A percentile compares a stretch with the other conserved stretches of the same genome.
Conservation (phyloP, 768 basidiomycete species). For the Suillus clintonianus region DNA sequence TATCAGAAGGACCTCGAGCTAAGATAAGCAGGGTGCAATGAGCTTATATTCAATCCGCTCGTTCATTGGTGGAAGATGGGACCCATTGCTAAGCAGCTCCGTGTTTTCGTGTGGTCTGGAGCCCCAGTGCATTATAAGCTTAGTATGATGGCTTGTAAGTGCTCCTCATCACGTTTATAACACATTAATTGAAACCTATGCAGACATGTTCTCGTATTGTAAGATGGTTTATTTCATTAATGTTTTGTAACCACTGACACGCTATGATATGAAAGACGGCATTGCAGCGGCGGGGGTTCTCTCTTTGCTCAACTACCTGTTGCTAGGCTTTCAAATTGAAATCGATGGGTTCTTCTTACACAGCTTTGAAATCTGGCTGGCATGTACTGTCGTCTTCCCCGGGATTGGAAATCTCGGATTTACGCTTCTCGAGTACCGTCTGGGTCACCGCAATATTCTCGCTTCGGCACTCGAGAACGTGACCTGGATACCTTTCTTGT, state of each 20-base stretch:
- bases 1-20: conserved; percentile 15
- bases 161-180: background rate
- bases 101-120: conserved; percentile 65
- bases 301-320: conserved; percentile 68
- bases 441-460: conserved; percentile 55
- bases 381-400: conserved; percentile 71
- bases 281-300: conserved; percentile 65
- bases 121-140: conserved; percentile 80
- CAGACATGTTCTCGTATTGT: conserved; percentile 51
- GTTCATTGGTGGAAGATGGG: conserved; percentile 73
- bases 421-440: conserved; percentile 68
- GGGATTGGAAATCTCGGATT: conserved; percentile 68
- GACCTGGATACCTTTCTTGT: conserved; percentile 77
- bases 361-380: conserved; percentile 74
- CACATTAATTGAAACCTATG: background rate
- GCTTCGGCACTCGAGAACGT: conserved; percentile 58
- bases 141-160: conserved; percentile 72
- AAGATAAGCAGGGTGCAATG: conserved; percentile 55
- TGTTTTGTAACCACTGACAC: background rate
- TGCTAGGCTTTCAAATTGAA: conserved; percentile 61
- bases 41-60: conserved; percentile 81
- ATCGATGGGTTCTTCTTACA: conserved; percentile 74
- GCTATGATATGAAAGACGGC: conserved; percentile 39
- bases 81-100: conserved; percentile 76
- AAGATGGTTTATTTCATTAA: conserved; percentile 7